Evolutionary conservation across 345 rosid species (phyloP).

Genomic region (Mercurialis annua): DNA sequence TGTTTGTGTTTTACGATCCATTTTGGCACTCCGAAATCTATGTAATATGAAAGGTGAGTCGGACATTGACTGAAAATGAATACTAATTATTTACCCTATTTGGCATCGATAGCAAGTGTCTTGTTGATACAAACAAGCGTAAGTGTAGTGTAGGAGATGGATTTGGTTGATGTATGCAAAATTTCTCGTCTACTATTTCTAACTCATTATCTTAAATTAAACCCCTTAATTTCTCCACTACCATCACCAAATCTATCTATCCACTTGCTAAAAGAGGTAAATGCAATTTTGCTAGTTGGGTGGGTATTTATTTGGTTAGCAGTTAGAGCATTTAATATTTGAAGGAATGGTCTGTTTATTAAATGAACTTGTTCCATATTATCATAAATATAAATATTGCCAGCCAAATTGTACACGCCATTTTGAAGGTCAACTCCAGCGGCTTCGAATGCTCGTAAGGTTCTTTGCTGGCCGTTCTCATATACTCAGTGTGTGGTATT

Average conservation of each 20-base stretch:
- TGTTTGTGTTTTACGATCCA: no score
- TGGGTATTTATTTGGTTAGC: slow-evolving; percentile 26
- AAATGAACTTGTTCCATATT: not conserved
- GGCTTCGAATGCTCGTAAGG: not conserved
- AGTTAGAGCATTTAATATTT: slow-evolving; percentile 26
- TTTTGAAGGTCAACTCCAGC: slow-evolving; percentile 7
- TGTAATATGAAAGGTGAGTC: no score
- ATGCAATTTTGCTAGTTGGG: slow-evolving; percentile 1
- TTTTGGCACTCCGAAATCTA: no score
- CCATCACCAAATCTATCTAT: no score
- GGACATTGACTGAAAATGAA: no score
- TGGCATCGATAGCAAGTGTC: no score
- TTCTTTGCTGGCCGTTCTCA: not conserved
- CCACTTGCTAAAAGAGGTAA: not conserved
- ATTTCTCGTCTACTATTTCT: slow-evolving; percentile 19
- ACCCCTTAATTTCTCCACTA: not conserved
- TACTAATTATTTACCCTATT: no score
- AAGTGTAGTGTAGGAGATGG: not conserved
- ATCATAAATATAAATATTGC: no score
- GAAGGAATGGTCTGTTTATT: slow-evolving; percentile 9
- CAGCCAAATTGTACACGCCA: slow-evolving; percentile 12
- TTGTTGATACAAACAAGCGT: no score
- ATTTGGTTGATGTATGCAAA: slow-evolving; percentile 24
- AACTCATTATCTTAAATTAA: not conserved
- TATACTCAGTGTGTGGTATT: not conserved